These are phyloP conservation scores for Globisporangium sylvaticum DNA, from an alignment of 352 stramenopile species.

Conservation along the genomic window DNA sequence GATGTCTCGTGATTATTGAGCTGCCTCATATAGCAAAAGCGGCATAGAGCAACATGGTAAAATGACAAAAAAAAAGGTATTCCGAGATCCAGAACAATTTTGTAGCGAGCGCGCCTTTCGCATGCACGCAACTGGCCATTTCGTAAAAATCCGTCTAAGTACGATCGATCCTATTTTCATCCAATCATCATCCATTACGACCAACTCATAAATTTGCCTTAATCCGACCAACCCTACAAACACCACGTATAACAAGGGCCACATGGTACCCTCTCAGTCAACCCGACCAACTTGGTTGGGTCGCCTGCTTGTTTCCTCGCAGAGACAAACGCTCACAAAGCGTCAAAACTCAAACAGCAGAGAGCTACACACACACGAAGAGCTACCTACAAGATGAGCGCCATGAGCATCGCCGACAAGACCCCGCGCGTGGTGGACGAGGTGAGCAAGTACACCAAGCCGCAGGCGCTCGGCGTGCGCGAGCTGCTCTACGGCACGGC, in stretches of 20 bases:
- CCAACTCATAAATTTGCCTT: neutral
- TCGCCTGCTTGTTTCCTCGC: neutral
- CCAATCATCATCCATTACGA: conserved; percentile 15
- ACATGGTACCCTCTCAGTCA: neutral
- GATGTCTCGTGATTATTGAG: neutral
- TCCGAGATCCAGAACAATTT: conserved; percentile 9
- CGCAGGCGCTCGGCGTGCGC: conserved; percentile 31
- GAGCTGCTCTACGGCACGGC: conserved; percentile 91
- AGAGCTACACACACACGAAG: neutral
- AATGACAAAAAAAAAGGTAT: neutral
- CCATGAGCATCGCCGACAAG: conserved; percentile 67
- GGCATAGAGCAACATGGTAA: neutral
- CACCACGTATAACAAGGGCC: neutral
- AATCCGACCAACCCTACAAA: conserved; percentile 4
- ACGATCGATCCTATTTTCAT: neutral
- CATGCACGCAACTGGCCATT: conserved; percentile 6
- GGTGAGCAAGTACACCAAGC: conserved; percentile 62
- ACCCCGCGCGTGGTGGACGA: conserved; percentile 78
- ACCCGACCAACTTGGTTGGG: conserved; percentile 7
- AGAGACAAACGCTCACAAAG: neutral
- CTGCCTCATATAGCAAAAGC: neutral
- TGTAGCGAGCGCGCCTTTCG: conserved; percentile 1
- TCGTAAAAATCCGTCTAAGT: neutral
- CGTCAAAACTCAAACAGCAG: neutral
- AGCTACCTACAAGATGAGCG: conserved; percentile 24